Percentiles rank a stretch among this genome's conserved stretches.
Conservation (phyloP, 495 filamentous ascomycete genomes). For the Aspergillus biplanus region DNA sequence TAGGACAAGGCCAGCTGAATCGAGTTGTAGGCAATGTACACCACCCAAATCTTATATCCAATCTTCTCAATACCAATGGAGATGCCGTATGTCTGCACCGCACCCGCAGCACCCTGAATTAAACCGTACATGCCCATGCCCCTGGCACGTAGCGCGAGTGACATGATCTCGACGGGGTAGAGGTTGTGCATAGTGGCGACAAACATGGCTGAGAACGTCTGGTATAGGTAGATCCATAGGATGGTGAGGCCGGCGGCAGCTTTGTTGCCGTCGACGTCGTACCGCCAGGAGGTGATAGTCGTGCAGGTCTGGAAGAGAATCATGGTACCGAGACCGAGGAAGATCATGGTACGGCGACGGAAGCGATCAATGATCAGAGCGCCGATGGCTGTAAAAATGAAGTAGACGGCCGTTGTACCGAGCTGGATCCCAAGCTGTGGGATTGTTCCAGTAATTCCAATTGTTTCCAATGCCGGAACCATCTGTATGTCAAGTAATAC, state of each 20-base stretch:
- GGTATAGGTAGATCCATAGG: constrained; percentile 48
- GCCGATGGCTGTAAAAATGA: constrained; percentile 44
- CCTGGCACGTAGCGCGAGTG: constrained; percentile 43
- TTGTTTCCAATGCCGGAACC: constrained; percentile 38
- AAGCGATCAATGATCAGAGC: constrained; percentile 44
- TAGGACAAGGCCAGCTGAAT: constrained; percentile 45
- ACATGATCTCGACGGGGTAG: constrained; percentile 45
- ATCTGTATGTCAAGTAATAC: constrained; percentile 27
- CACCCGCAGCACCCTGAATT: constrained; percentile 46
- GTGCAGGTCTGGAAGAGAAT: constrained; percentile 43
- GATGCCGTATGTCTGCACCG: constrained; percentile 45
- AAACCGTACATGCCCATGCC: constrained; percentile 48
- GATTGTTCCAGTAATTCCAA: constrained; percentile 36
- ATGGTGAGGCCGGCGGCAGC: constrained; percentile 39
- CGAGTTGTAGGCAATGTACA: constrained; percentile 47
- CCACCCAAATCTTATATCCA: constrained; percentile 50
- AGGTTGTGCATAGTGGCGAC: constrained; percentile 51
- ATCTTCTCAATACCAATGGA: constrained; percentile 44
- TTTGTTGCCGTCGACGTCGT: constrained; percentile 23
- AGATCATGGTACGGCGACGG: constrained; percentile 42
- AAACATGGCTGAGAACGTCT: constrained; percentile 42
- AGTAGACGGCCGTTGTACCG: constrained; percentile 43
- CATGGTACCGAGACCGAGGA: constrained; percentile 39
- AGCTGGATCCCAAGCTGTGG: constrained; percentile 41
- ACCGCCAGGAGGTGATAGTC: constrained; percentile 49